phyloP scores from a whole-genome alignment of 2,329 filamentous ascomycete genomes.

The Xylariaceae sp. region DNA sequence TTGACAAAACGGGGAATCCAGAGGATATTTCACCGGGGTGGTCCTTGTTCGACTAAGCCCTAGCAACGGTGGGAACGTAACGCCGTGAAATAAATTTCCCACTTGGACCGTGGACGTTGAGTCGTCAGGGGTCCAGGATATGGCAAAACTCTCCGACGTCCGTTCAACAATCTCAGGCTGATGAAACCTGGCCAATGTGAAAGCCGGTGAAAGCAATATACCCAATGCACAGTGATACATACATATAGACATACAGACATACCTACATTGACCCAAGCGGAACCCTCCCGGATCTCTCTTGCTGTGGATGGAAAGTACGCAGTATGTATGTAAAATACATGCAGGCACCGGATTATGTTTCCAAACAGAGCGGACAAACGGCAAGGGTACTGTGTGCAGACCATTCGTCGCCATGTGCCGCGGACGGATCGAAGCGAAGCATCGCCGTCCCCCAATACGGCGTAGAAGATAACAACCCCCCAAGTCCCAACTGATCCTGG shows the following conservation, averaged over 20 bases:
- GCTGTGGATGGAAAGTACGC: constrained; percentile 8
- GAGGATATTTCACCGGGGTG: background rate
- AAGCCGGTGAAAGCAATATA: constrained; percentile 16
- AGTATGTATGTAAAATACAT: background rate
- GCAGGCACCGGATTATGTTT: constrained; percentile 2
- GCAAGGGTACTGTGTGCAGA: background rate
- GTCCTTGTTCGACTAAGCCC: background rate
- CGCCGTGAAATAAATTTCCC: background rate
- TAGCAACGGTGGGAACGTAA: background rate
- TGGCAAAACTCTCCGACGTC: background rate
- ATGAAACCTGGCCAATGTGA: constrained; percentile 7
- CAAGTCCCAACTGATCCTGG: background rate
- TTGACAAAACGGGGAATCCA: background rate
- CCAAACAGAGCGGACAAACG: background rate
- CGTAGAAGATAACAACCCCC: too few relatives aligned
- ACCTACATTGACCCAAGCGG: constrained; percentile 23
- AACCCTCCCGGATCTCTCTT: constrained; percentile 1
- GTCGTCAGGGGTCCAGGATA: background rate
- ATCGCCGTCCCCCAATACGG: too few relatives aligned
- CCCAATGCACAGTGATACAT: constrained; percentile 13
- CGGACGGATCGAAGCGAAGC: background rate
- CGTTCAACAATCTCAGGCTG: constrained; percentile 7
- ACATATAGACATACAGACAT: too few relatives aligned
- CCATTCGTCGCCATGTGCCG: background rate
- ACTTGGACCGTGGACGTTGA: background rate